These are phyloP conservation scores for Triticum aestivum DNA, from an alignment of 176 grass and related monocot species.

Conservation along the genomic window DNA sequence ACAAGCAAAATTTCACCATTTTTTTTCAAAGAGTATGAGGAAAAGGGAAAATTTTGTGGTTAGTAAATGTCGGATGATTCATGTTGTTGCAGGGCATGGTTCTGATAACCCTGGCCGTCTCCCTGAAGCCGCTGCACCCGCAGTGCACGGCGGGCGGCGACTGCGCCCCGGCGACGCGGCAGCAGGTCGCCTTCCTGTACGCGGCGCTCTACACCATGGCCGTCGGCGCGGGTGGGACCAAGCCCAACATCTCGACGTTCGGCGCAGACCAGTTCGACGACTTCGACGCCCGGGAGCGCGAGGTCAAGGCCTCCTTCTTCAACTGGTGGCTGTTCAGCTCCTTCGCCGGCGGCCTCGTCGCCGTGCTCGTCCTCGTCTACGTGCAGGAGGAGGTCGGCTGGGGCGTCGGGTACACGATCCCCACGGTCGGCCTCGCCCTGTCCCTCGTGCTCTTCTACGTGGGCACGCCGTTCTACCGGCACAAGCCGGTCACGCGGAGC, in stretches of 20 bases:
- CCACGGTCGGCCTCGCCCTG: constrained; percentile 47
- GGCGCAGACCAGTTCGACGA: constrained; percentile 90
- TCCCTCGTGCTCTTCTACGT: constrained; percentile 53
- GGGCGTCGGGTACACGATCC: constrained; percentile 63
- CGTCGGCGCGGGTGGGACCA: constrained; percentile 68
- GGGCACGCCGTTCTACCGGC: constrained; percentile 61
- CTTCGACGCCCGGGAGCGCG: constrained; percentile 42
- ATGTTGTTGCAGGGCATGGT: constrained; percentile 58
- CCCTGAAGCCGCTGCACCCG: constrained; percentile 43
- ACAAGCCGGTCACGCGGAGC: constrained; percentile 33
- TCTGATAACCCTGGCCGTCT: constrained; percentile 54
- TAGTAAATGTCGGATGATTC: neutral
- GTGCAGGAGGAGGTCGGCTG: constrained; percentile 74
- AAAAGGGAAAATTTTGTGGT: neutral
- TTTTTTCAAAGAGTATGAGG: too few relatives aligned
- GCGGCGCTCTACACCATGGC: constrained; percentile 58
- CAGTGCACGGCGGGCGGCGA: constrained; percentile 24
- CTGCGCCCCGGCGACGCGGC: constrained; percentile 38
- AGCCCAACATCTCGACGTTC: constrained; percentile 88
- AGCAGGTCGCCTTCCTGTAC: constrained; percentile 62
- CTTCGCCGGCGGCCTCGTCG: constrained; percentile 54
- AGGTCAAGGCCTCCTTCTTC: constrained; percentile 65
- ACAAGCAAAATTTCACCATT: too few relatives aligned
- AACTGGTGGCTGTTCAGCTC: constrained; percentile 94
- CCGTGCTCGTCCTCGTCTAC: constrained; percentile 61